A percentile compares a stretch with the other conserved stretches of the same genome.
Evolutionary conservation across 2,329 filamentous ascomycete species (phyloP).

Genomic region (Hymenoscyphus linearis): DNA sequence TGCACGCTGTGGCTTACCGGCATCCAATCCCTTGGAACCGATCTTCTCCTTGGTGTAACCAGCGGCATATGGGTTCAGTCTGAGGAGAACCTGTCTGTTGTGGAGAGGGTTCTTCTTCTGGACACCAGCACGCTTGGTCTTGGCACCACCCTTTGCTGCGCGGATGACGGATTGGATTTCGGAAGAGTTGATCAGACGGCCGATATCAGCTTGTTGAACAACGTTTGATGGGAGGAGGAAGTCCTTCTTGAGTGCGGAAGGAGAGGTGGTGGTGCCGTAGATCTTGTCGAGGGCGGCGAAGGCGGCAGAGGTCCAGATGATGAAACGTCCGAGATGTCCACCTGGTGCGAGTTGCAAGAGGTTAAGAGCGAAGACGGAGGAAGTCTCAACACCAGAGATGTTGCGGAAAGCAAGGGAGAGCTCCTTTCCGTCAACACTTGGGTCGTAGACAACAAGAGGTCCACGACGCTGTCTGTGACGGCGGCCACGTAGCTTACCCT

Average conservation of each 20-base stretch:
- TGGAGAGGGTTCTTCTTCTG: slow-evolving; percentile 99
- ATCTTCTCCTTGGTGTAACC: slow-evolving; percentile 84
- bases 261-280: slow-evolving; percentile 88
- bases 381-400: slow-evolving; percentile 97
- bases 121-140: slow-evolving; percentile 83
- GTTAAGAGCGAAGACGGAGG: slow-evolving; percentile 88
- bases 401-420: slow-evolving; percentile 96
- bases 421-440: slow-evolving; percentile 90
- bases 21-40: slow-evolving; percentile 61
- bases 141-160: slow-evolving; percentile 81
- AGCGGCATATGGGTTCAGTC: slow-evolving; percentile 96
- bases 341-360: slow-evolving; percentile 98
- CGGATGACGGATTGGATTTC: slow-evolving; percentile 96
- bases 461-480: slow-evolving; percentile 97
- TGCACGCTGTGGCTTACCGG: slow-evolving; percentile 50
- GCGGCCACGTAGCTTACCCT: slow-evolving; percentile 97
- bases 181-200: slow-evolving; percentile 97
- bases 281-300: slow-evolving; percentile 96
- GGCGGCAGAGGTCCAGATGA: slow-evolving; percentile 96
- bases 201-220: slow-evolving; percentile 90
- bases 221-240: slow-evolving; percentile 93
- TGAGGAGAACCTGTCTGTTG: slow-evolving; percentile 98
- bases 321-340: slow-evolving; percentile 97
- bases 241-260: slow-evolving; percentile 96
- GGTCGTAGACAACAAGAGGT: slow-evolving; percentile 96